phyloP scores from a whole-genome alignment of 441 rosid species.

The Erodium chrysanthum region DNA sequence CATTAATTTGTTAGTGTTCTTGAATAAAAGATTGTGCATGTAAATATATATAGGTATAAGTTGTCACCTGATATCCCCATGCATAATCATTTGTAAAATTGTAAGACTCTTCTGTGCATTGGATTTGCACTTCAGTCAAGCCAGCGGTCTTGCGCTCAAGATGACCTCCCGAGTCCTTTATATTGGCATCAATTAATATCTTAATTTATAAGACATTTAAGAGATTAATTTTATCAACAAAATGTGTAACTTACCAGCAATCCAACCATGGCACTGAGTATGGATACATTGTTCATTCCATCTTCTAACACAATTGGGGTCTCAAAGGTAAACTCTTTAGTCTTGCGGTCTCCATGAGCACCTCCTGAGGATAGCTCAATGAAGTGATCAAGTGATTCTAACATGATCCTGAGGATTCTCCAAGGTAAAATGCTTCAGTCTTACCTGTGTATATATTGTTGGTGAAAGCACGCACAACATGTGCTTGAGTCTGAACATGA shows the following conservation, averaged over 20 bases:
- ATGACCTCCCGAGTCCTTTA: slow-evolving; percentile 55
- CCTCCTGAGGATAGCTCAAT: slow-evolving; percentile 25
- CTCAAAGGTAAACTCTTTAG: slow-evolving; percentile 34
- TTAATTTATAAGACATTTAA: background rate
- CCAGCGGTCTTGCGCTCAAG: slow-evolving; percentile 44
- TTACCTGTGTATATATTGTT: slow-evolving; percentile 36
- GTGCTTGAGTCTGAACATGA: slow-evolving; percentile 42
- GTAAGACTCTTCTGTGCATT: slow-evolving; percentile 26
- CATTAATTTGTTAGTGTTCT: background rate
- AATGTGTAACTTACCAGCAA: slow-evolving; percentile 35
- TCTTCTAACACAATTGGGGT: slow-evolving; percentile 27
- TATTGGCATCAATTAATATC: background rate
- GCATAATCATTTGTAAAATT: slow-evolving; percentile 29
- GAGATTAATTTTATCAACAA: background rate
- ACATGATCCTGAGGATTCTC: no score
- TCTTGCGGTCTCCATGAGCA: slow-evolving; percentile 52
- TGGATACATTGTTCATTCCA: slow-evolving; percentile 44
- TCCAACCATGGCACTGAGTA: slow-evolving; percentile 61
- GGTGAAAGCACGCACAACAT: slow-evolving; percentile 43
- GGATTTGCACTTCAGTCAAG: slow-evolving; percentile 32
- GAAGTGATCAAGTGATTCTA: background rate
- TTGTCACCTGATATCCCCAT: slow-evolving; percentile 53
- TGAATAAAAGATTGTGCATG: background rate
- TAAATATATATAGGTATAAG: background rate
- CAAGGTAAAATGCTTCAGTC: no score